Conservation (phyloP, 768 basidiomycete species). For the Lactarius hatsudake region DNA sequence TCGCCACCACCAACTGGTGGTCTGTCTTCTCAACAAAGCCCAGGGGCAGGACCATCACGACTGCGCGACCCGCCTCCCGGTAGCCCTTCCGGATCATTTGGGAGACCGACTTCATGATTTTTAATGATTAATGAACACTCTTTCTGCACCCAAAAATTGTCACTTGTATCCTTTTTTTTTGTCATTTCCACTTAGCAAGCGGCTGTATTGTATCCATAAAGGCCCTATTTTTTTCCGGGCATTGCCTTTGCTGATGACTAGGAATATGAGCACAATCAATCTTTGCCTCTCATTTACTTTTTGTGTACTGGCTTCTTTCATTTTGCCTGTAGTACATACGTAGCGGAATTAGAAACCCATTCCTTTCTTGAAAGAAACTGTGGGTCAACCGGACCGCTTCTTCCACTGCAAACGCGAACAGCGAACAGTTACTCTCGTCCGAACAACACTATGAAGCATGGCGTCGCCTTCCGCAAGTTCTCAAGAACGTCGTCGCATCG, state of each 20-base stretch:
- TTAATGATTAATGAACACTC: conserved; percentile 11
- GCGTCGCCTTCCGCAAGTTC: conserved; percentile 87
- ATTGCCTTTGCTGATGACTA: conserved; percentile 1
- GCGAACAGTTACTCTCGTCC: background rate
- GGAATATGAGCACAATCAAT: background rate
- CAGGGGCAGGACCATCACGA: conserved; percentile 20
- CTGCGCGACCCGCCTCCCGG: conserved; percentile 9
- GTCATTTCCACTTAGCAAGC: conserved; percentile 2
- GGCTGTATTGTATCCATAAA: conserved; percentile 2
- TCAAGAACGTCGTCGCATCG: conserved; percentile 90
- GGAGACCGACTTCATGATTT: conserved; percentile 12
- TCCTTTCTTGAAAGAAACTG: too few species aligned
- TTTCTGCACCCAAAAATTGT: background rate
- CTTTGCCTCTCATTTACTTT: background rate
- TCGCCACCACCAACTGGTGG: conserved; percentile 2
- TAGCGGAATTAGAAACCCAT: too few species aligned
- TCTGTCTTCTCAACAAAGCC: conserved; percentile 9
- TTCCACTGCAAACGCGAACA: background rate
- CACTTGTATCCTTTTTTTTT: background rate
- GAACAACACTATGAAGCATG: conserved; percentile 77
- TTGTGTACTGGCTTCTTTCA: background rate
- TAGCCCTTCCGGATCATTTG: conserved; percentile 3
- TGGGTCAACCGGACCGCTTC: background rate
- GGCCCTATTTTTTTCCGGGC: conserved; percentile 22
- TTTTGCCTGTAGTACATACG: background rate